Evolutionary conservation across 2,329 filamentous ascomycete species (phyloP).

Genomic region (Ceratocystis lukuohia): DNA sequence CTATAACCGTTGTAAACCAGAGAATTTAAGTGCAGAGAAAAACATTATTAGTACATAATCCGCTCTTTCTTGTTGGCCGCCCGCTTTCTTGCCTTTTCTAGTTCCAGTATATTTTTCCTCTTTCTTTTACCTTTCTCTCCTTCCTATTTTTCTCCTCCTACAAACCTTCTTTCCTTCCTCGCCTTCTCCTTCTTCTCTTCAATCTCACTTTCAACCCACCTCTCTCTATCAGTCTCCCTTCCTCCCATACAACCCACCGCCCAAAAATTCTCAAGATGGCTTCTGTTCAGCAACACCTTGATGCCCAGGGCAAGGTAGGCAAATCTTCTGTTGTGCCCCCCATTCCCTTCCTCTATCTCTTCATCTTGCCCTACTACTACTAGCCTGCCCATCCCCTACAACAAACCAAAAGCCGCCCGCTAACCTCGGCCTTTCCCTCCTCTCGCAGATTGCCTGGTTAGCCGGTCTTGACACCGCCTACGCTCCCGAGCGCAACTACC

Average conservation of each 20-base stretch:
- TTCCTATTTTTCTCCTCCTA: constrained; percentile 18
- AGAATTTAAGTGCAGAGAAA: background rate
- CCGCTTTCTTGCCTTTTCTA: constrained; percentile 14
- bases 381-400: background rate
- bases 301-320: constrained; percentile 47
- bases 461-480: constrained; percentile 74
- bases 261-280: constrained; percentile 31
- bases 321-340: constrained; percentile 14
- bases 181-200: constrained; percentile 17
- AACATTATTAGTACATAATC: background rate
- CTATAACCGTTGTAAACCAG: background rate
- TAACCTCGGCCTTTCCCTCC: background rate
- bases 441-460: constrained; percentile 46
- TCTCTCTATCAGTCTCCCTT: constrained; percentile 5
- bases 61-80: constrained; percentile 2
- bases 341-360: background rate
- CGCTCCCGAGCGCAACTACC: constrained; percentile 76
- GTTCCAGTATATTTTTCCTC: constrained; percentile 6
- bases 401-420: background rate
- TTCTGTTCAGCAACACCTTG: constrained; percentile 72
- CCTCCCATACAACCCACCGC: background rate
- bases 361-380: background rate
- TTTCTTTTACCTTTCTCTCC: constrained; percentile 13
- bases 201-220: background rate
- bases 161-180: constrained; percentile 19